These are phyloP conservation scores for Umbilicus rupestris DNA, from an alignment of 164 flowering plant genomes.

Conservation along the genomic window DNA sequence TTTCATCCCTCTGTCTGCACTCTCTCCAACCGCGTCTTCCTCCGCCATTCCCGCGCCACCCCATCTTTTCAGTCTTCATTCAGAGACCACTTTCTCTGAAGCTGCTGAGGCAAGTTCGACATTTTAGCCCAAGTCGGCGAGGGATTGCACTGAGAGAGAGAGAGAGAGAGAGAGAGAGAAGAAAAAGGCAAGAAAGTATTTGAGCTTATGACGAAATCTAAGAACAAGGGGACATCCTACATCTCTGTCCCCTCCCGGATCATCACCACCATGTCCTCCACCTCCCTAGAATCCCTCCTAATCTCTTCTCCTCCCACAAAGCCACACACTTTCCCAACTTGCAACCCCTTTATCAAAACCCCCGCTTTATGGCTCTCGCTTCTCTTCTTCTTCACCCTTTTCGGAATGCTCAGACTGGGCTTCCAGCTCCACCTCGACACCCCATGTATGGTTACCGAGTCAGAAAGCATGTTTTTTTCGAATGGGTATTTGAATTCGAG, in stretches of 20 bases:
- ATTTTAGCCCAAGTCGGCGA: background rate
- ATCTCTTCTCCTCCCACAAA: background rate
- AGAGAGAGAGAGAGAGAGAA: too few species aligned
- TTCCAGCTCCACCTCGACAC: conserved; percentile 25
- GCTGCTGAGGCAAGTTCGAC: background rate
- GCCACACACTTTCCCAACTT: background rate
- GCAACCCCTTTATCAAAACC: background rate
- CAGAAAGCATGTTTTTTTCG: background rate
- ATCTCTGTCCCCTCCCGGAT: background rate
- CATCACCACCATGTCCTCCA: conserved; percentile 4
- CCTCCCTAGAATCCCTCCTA: conserved; percentile 4
- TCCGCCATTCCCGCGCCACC: conserved; percentile 6
- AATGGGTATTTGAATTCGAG: conserved; percentile 6
- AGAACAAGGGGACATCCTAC: background rate
- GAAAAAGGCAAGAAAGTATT: background rate
- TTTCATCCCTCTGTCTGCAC: background rate
- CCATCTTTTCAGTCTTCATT: background rate
- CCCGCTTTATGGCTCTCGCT: conserved; percentile 7
- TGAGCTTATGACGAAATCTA: background rate
- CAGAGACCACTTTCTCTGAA: background rate
- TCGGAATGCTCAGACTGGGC: conserved; percentile 46
- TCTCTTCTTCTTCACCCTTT: conserved; percentile 35
- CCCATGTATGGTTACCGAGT: conserved; percentile 7
- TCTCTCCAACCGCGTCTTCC: conserved; percentile 4
- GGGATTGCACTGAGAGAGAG: background rate